phyloP scores from a whole-genome alignment of 345 rosid genomes.

The Salix dunnii region DNA sequence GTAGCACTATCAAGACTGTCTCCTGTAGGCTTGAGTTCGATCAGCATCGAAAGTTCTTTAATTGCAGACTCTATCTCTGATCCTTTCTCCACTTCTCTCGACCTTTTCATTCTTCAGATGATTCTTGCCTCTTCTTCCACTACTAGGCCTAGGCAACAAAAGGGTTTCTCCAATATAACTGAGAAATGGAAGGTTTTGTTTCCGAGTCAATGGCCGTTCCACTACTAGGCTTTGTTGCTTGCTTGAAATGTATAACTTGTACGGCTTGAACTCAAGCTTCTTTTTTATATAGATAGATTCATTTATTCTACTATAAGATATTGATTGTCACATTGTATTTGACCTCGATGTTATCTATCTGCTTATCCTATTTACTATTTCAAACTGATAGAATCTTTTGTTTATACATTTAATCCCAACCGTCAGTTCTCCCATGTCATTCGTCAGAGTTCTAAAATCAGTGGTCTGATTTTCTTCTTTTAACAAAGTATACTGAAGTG shows the following conservation, averaged over 20 bases:
- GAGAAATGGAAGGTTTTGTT: not conserved
- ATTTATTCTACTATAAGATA: not conserved
- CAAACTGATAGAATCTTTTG: not conserved
- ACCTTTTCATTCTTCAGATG: constrained; percentile 54
- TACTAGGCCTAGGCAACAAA: not conserved
- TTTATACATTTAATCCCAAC: constrained; percentile 1
- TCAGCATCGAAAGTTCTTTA: constrained; percentile 63
- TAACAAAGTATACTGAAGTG: not conserved
- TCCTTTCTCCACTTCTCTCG: constrained; percentile 56
- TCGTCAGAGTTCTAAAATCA: not conserved
- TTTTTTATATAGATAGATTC: not conserved
- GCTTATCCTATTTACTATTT: constrained; percentile 6
- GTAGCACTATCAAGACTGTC: constrained; percentile 20
- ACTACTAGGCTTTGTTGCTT: constrained; percentile 2
- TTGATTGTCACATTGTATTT: constrained; percentile 38
- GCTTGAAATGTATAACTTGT: not conserved
- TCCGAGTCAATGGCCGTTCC: not conserved
- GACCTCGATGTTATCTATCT: constrained; percentile 40
- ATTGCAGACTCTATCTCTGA: constrained; percentile 70
- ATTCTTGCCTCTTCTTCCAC: not conserved
- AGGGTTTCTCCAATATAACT: not conserved
- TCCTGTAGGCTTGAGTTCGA: constrained; percentile 37
- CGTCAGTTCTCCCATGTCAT: not conserved
- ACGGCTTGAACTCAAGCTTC: constrained; percentile 3
- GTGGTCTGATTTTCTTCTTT: too few species aligned